These are phyloP conservation scores for Aspergillus ellipticus DNA, from an alignment of 495 filamentous ascomycete genomes.

Conservation along the genomic window DNA sequence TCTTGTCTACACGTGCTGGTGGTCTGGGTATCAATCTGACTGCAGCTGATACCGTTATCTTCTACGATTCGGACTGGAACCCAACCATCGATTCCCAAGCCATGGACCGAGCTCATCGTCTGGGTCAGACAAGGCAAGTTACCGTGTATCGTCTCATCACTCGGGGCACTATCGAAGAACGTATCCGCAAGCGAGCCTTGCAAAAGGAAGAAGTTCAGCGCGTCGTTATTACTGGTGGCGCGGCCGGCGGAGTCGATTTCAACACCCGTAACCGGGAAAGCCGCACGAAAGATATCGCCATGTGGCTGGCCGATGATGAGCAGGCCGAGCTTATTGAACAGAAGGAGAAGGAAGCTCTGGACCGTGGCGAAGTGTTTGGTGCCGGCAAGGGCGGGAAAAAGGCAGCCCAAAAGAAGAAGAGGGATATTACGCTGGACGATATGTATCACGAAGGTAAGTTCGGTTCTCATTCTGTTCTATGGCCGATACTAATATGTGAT, in stretches of 20 bases:
- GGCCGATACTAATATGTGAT: background rate
- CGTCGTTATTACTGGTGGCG: slow-evolving; percentile 92
- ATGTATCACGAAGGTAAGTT: slow-evolving; percentile 96
- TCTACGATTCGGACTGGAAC: slow-evolving; percentile 99
- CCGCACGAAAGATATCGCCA: slow-evolving; percentile 89
- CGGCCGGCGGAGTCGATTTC: slow-evolving; percentile 82
- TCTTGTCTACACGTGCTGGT: slow-evolving; percentile 92
- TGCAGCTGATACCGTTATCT: slow-evolving; percentile 89
- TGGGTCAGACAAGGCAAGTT: slow-evolving; percentile 93
- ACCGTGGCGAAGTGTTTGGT: slow-evolving; percentile 47
- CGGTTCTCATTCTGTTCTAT: background rate
- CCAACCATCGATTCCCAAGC: slow-evolving; percentile 97
- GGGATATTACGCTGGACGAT: slow-evolving; percentile 83
- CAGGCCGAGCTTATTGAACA: slow-evolving; percentile 87
- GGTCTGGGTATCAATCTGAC: slow-evolving; percentile 98
- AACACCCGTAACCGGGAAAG: slow-evolving; percentile 87
- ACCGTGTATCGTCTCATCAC: slow-evolving; percentile 98
- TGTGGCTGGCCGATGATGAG: slow-evolving; percentile 96
- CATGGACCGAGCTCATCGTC: slow-evolving; percentile 98
- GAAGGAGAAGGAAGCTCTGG: slow-evolving; percentile 78
- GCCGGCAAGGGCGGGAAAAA: slow-evolving; percentile 55
- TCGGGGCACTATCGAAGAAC: slow-evolving; percentile 94
- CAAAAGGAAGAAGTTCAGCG: slow-evolving; percentile 99
- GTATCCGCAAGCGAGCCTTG: slow-evolving; percentile 92
- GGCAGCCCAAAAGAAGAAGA: slow-evolving; percentile 57